Percentiles rank a stretch among this genome's conserved stretches.
phyloP scores from a whole-genome alignment of 192 early-diverging fungal species.

The Fimicolochytrium jonesii region DNA sequence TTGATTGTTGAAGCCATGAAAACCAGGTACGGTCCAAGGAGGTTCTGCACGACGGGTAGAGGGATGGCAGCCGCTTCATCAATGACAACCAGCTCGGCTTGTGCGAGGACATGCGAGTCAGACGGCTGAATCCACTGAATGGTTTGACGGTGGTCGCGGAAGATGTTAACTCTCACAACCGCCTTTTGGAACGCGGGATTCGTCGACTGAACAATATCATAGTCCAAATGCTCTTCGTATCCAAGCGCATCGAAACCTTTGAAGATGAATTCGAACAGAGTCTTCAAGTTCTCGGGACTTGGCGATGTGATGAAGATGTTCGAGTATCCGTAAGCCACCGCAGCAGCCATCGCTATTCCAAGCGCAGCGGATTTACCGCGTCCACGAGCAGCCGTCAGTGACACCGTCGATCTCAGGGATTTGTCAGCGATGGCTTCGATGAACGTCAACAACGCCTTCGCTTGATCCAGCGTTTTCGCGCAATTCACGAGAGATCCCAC shows the following conservation, averaged over 20 bases:
- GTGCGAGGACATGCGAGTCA: conserved; percentile 86
- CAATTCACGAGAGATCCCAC: conserved; percentile 77
- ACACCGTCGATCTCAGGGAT: conserved; percentile 82
- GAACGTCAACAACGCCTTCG: conserved; percentile 94
- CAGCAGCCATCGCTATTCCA: conserved; percentile 89
- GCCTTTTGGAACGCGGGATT: conserved; percentile 94
- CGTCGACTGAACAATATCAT: conserved; percentile 97
- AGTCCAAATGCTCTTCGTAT: conserved; percentile 99
- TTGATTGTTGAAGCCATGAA: conserved; percentile 99
- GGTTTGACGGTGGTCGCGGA: conserved; percentile 94
- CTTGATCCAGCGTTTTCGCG: conserved; percentile 90
- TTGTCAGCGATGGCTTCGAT: conserved; percentile 96
- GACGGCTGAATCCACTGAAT: conserved; percentile 98
- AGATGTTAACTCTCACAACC: conserved; percentile 93
- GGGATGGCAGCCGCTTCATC: conserved; percentile 99
- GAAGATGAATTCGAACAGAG: conserved; percentile 97
- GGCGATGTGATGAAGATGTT: conserved; percentile 99
- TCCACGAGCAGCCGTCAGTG: conserved; percentile 92
- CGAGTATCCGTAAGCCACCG: conserved; percentile 96
- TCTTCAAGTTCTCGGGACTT: conserved; percentile 95
- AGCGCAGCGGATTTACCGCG: conserved; percentile 97
- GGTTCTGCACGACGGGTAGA: conserved; percentile 81
- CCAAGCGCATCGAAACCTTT: conserved; percentile 95
- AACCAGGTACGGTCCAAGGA: conserved; percentile 92
- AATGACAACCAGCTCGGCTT: conserved; percentile 96